These are phyloP conservation scores for Xylariaceae sp. DNA, from an alignment of 2,329 filamentous ascomycete genomes.

Conservation along the genomic window DNA sequence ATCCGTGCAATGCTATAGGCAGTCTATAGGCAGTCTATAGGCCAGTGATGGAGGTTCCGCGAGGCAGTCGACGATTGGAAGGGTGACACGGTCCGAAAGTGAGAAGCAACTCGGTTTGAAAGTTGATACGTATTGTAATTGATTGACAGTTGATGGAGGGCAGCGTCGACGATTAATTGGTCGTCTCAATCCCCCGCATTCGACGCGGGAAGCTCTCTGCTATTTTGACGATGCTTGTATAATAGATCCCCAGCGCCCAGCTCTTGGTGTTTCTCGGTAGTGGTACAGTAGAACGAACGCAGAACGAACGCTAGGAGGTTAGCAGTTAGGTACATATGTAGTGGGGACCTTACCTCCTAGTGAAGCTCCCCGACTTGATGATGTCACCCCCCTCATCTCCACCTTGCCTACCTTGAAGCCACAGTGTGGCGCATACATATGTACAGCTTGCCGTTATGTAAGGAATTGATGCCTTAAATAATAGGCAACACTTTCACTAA, in stretches of 20 bases:
- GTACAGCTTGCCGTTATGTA: no score
- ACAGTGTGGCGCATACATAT: no score
- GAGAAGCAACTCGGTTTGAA: slow-evolving; percentile 11
- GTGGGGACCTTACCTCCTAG: neutral
- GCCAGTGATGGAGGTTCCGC: slow-evolving; percentile 6
- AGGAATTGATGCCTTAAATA: no score
- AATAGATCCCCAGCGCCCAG: slow-evolving; percentile 28
- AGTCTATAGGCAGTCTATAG: neutral
- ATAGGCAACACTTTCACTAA: neutral
- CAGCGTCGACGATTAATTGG: slow-evolving; percentile 24
- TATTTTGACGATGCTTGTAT: neutral
- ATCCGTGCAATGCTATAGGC: slow-evolving; percentile 2
- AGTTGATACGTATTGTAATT: no score
- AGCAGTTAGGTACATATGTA: neutral
- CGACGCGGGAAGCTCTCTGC: slow-evolving; percentile 11
- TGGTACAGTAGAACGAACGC: no score
- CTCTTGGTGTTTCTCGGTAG: slow-evolving; percentile 21
- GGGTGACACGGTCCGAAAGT: slow-evolving; percentile 1
- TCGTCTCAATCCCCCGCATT: slow-evolving; percentile 25
- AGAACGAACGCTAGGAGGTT: no score
- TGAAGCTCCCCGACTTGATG: neutral
- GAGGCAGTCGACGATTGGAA: slow-evolving; percentile 7
- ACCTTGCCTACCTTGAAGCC: neutral
- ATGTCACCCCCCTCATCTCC: neutral
- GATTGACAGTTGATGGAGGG: slow-evolving; percentile 19